These are phyloP conservation scores for Lachancea nothofagi DNA, from an alignment of 805 yeast species.

Conservation along the genomic window DNA sequence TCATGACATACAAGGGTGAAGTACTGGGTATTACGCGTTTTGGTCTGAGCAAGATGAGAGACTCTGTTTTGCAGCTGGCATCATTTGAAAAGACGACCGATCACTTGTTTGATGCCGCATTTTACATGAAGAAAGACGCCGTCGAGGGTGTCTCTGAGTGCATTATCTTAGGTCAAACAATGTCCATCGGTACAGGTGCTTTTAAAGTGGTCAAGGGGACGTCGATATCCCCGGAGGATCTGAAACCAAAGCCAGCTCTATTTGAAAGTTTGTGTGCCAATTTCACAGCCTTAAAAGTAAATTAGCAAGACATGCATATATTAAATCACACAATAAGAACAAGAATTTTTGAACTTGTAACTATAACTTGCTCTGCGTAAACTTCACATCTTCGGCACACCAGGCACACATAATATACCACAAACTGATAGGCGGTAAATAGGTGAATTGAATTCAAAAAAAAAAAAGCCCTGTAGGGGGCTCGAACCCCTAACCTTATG, in stretches of 20 bases:
- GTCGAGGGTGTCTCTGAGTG: slow-evolving; percentile 98
- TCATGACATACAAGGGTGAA: slow-evolving; percentile 98
- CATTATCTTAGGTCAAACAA: slow-evolving; percentile 94
- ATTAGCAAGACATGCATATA: slow-evolving; percentile 3
- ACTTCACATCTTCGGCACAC: no score
- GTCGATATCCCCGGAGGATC: slow-evolving; percentile 38
- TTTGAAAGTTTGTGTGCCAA: slow-evolving; percentile 38
- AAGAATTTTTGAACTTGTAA: no score
- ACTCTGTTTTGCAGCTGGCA: slow-evolving; percentile 92
- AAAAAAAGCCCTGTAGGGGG: slow-evolving; percentile 32
- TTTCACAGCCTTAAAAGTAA: slow-evolving; percentile 5
- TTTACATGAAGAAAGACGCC: slow-evolving; percentile 91
- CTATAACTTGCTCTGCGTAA: no score
- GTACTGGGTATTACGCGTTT: slow-evolving; percentile 96
- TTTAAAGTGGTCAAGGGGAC: slow-evolving; percentile 73
- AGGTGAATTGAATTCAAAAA: no score
- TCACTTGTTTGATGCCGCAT: slow-evolving; percentile 96
- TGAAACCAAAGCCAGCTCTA: slow-evolving; percentile 41
- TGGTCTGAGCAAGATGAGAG: slow-evolving; percentile 97
- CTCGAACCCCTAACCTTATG: slow-evolving; percentile 35
- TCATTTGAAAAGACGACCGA: slow-evolving; percentile 98
- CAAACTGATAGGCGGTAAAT: no score
- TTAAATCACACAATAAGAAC: background rate
- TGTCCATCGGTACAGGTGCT: slow-evolving; percentile 96
- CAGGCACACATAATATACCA: no score